phyloP scores from a whole-genome alignment of 106 monocot species.

The Dioscorea alata region DNA sequence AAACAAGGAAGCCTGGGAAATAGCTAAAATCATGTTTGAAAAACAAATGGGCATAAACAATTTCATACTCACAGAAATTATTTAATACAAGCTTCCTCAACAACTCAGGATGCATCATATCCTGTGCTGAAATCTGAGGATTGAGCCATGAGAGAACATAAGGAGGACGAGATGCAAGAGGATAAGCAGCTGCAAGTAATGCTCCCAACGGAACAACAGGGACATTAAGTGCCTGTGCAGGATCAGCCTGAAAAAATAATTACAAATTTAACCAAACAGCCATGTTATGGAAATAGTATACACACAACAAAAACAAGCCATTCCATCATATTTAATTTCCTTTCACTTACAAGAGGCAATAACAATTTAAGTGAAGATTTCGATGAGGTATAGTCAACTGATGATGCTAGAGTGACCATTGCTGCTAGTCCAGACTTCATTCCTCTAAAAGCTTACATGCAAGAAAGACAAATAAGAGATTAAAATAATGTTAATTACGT shows the following conservation, averaged over 20 bases:
- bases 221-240: conserved; percentile 87
- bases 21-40: no score
- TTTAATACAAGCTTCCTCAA: conserved; percentile 87
- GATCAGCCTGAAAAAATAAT: conserved; percentile 71
- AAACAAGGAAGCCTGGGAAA: no score
- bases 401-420: conserved; percentile 87
- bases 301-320: neutral
- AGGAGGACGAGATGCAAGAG: conserved; percentile 69
- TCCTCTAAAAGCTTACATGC: conserved; percentile 37
- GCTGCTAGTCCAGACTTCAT: conserved; percentile 58
- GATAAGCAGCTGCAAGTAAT: conserved; percentile 74
- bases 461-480: conserved; percentile 4
- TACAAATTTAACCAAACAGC: neutral
- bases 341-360: conserved; percentile 78
- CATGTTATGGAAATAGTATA: neutral
- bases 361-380: conserved; percentile 81
- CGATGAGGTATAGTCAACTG: conserved; percentile 87
- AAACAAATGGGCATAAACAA: neutral
- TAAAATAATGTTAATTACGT: neutral
- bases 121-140: conserved; percentile 72
- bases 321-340: neutral
- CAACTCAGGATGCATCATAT: conserved; percentile 97
- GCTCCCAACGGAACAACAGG: conserved; percentile 87
- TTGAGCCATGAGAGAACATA: conserved; percentile 85
- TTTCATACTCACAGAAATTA: conserved; percentile 72